Base-by-base conservation (phyloP, 2,329 filamentous ascomycete species). In the Zasmidium citrigriseum region DNA sequence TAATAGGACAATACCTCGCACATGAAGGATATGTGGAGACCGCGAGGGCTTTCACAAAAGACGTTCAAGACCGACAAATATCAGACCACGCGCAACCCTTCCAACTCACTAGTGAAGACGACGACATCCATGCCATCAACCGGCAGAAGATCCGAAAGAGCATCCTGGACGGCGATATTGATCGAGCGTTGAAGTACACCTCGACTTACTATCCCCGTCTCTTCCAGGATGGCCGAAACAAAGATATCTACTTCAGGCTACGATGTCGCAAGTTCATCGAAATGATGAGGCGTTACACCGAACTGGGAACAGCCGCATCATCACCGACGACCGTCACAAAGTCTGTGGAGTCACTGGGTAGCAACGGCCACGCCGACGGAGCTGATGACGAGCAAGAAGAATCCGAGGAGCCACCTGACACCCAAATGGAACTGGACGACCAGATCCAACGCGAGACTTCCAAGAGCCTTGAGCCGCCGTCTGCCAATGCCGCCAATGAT, bases 11-110 rank as follows among this genome's bases (percentile, higher is more conserved):
- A 75, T 98, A 96, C 66, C 79, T 99, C 14, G 90, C 93, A 38
- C 93, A 98, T 67, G 95, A 98, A 68, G 95, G 95, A 59, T 98
- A 97, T 66, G 89, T 97, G 7, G 93, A 97, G 65, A 96, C 93
- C 0, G 93, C 93, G 9, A 86, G 88, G 63, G 91, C 91, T 0
- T 98, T 99, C 79, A 56, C 60, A 18, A 83, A 89, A 66, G 93
- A 98, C 70, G 86, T 96, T 23, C 57, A 61, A 46, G 78, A 83
- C 16, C 90, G 96, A 72, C 88, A 89, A 67, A 79, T 84, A 67
- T 86, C 89, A 9, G 52, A 57, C 38, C 27, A 49, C 20, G 44
- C 60, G 2, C 55, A 63, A 27, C 46, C 63, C 11, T 58, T 56
- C 84, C 83, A 61, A 85, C 46, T 83, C 86, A 55, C 69, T 58